Percentiles rank a stretch among this genome's conserved stretches.
phyloP scores from a whole-genome alignment of 352 stramenopile species.

The Plasmopara muralis region DNA sequence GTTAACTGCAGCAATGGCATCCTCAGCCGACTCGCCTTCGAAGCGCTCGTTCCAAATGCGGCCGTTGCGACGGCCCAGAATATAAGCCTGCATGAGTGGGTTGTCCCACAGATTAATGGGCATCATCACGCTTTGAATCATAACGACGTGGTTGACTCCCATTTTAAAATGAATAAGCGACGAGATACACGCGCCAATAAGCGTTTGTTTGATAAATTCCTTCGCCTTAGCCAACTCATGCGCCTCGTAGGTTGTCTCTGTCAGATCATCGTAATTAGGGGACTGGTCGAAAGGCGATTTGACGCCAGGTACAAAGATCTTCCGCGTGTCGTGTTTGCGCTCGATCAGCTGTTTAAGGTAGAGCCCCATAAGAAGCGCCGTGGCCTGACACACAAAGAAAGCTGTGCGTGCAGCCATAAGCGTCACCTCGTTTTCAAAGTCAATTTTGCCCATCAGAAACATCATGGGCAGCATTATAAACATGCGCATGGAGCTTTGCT shows the following conservation, averaged over 20 bases:
- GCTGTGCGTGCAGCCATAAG: conserved; percentile 54
- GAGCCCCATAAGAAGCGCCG: conserved; percentile 52
- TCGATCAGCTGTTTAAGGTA: conserved; percentile 73
- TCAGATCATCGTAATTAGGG: conserved; percentile 72
- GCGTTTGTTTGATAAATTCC: conserved; percentile 80
- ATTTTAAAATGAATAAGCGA: conserved; percentile 80
- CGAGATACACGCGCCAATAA: conserved; percentile 71
- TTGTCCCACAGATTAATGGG: conserved; percentile 83
- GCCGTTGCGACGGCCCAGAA: conserved; percentile 52
- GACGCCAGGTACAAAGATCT: conserved; percentile 62
- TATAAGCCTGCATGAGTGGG: conserved; percentile 62
- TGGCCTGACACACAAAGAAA: conserved; percentile 56
- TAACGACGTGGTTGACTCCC: conserved; percentile 82
- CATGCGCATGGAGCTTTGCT: conserved; percentile 77
- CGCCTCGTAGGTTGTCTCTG: conserved; percentile 68
- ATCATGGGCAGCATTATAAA: conserved; percentile 81
- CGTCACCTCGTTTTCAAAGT: conserved; percentile 71
- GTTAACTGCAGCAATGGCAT: conserved; percentile 26
- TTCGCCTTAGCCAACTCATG: conserved; percentile 67
- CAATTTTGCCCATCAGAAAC: conserved; percentile 81
- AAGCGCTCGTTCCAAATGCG: conserved; percentile 79
- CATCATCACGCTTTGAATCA: conserved; percentile 83
- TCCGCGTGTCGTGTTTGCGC: conserved; percentile 69
- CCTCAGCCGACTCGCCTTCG: conserved; percentile 64
- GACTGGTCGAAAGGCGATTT: conserved; percentile 78